A percentile compares a stretch with the other conserved stretches of the same genome.
phyloP scores from a whole-genome alignment of 2,329 filamentous ascomycete genomes.

The Fusarium albosuccineum region DNA sequence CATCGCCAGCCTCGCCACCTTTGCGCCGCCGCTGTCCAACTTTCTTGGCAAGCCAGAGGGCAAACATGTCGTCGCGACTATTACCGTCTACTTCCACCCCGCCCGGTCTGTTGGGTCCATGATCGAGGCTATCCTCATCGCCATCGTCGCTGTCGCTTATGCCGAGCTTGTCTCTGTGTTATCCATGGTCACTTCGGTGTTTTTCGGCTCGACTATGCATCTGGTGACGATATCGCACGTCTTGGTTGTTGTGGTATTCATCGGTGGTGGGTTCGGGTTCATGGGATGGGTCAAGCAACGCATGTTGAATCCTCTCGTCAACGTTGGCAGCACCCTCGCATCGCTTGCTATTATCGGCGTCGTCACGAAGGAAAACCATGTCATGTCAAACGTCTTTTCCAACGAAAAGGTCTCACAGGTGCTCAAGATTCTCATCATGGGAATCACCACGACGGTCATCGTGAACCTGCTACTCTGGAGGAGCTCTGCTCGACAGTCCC shows the following conservation, averaged over 20 bases:
- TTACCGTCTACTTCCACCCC: slow-evolving; percentile 96
- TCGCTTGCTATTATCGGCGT: slow-evolving; percentile 91
- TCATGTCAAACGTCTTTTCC: slow-evolving; percentile 86
- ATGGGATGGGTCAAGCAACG: slow-evolving; percentile 89
- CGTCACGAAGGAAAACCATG: slow-evolving; percentile 89
- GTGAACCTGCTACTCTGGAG: slow-evolving; percentile 85
- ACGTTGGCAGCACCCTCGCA: slow-evolving; percentile 86
- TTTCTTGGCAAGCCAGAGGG: slow-evolving; percentile 87
- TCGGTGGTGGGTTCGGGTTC: slow-evolving; percentile 87
- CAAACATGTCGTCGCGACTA: slow-evolving; percentile 93
- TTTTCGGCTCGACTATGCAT: slow-evolving; percentile 77
- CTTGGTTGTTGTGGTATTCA: slow-evolving; percentile 84
- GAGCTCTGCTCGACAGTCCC: slow-evolving; percentile 78
- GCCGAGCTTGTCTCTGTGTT: slow-evolving; percentile 75
- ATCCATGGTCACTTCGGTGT: slow-evolving; percentile 87
- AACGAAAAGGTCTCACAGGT: slow-evolving; percentile 85
- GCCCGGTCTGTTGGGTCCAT: slow-evolving; percentile 89
- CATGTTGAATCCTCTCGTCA: slow-evolving; percentile 82
- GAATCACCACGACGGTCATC: slow-evolving; percentile 75
- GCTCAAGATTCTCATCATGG: slow-evolving; percentile 84
- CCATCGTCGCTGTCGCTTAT: slow-evolving; percentile 83
- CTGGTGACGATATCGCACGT: slow-evolving; percentile 79
- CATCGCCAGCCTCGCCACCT: slow-evolving; percentile 86
- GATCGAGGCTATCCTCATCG: slow-evolving; percentile 85
- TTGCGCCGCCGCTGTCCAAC: slow-evolving; percentile 77